These are phyloP conservation scores for Aspergillus japonicus DNA, from an alignment of 2,329 filamentous ascomycete species.

Conservation along the genomic window DNA sequence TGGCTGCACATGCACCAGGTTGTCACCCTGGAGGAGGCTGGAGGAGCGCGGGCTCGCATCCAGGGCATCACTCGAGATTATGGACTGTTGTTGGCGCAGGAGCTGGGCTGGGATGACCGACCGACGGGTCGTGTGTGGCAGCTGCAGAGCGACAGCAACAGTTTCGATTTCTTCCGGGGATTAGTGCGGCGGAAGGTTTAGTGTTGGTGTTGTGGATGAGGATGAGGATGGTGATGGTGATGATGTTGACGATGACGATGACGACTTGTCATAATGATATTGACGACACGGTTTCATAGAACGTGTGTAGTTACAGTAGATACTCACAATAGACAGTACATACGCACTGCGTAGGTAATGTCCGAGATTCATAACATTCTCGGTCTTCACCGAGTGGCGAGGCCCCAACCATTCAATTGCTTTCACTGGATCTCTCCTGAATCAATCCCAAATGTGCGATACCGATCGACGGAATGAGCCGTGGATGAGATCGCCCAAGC, in stretches of 20 bases:
- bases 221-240: not conserved
- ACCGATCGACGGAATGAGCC: not conserved
- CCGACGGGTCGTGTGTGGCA: conserved; percentile 75
- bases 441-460: not conserved
- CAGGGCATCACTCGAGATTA: conserved; percentile 89
- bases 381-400: not conserved
- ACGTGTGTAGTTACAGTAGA: not conserved
- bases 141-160: conserved; percentile 94
- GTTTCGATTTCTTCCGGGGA: conserved; percentile 95
- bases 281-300: not conserved
- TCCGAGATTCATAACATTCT: not conserved
- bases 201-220: not conserved
- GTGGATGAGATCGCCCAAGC: not conserved
- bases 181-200: conserved; percentile 76
- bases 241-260: not conserved
- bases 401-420: not conserved
- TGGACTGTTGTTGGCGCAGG: conserved; percentile 81
- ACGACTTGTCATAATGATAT: too few species aligned
- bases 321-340: not conserved
- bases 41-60: conserved; percentile 70
- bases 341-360: not conserved
- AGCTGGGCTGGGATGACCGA: conserved; percentile 70
- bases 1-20: conserved; percentile 83
- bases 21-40: conserved; percentile 76
- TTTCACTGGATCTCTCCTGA: not conserved